Evolutionary conservation across 805 yeast genomes (phyloP), one percentile per base, ranked within the genome.

Genomic region (Kodamaea sagamina): DNA sequence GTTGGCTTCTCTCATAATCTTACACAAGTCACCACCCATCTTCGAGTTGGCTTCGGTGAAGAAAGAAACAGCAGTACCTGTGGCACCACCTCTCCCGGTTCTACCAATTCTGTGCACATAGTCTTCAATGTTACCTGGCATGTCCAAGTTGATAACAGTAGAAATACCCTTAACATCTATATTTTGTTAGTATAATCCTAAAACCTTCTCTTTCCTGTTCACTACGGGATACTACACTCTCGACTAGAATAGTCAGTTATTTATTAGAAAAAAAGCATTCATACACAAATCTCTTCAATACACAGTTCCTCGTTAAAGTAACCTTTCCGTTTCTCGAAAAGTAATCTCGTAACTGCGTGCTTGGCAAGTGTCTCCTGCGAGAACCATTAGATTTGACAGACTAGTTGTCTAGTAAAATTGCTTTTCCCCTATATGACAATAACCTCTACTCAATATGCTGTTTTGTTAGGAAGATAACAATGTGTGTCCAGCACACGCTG

Each of bases 51-150:
- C 90, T 52, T 81, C 86, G 47, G 97, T 89, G 79, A 93, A 93
- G 67, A 92, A 81, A 6, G 98, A 88, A 53, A 89, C 81, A 43
- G 99, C 97, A 49, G 93, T 90, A 79, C 99, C 99, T 50, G 78
- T 77, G 50, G 89, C 83, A 67, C 98, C 98, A 54, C 97, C 99
- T 81, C 99, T 89, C 67, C 99, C 99, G 52, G 99, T 90, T 81
- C 97, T 90, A 70, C 99, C 99, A 63, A 92, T 93, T 75, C 99
- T 83, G 70, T 92, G 99, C 51, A 92, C 97, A 67, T 92, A 92
- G 74, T 93, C 98, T 77, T 93, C 99, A 63, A 90, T 88, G 73
- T 92, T 92, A 70, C 88, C 89, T 62, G 99, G 98, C 90, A 92
- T 92, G 69, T 92, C 98, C 62, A 79, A 89, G 82, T 93, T 93